These are phyloP conservation scores for Rhizopus delemar DNA, from an alignment of 371 early-diverging fungal species.

Conservation along the genomic window DNA sequence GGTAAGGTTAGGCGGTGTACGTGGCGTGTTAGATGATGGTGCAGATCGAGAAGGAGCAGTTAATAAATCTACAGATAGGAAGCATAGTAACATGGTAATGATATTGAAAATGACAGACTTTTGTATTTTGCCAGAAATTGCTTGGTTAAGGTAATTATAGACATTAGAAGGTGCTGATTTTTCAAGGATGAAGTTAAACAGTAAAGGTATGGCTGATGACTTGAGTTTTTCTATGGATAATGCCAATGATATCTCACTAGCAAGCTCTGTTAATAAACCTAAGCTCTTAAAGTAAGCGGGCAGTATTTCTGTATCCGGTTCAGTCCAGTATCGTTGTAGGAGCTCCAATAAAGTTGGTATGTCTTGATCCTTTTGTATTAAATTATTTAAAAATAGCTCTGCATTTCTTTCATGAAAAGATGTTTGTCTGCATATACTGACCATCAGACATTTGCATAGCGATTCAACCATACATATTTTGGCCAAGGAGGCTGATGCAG, in stretches of 20 bases:
- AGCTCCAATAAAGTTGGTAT: conserved; percentile 31
- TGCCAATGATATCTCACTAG: conserved; percentile 31
- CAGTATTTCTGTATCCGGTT: conserved; percentile 16
- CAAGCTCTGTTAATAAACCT: conserved; percentile 37
- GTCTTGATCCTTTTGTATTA: conserved; percentile 16
- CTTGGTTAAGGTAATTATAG: conserved; percentile 8
- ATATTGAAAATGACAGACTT: conserved; percentile 21
- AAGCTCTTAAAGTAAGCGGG: conserved; percentile 31
- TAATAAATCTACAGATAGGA: conserved; percentile 21
- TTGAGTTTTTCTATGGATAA: conserved; percentile 25
- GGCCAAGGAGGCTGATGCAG: conserved; percentile 20
- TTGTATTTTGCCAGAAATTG: conserved; percentile 16
- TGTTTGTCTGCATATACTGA: conserved; percentile 15
- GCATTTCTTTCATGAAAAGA: neutral
- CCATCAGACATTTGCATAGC: conserved; percentile 31
- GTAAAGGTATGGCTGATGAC: conserved; percentile 17
- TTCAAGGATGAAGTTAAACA: conserved; percentile 27
- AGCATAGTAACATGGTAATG: conserved; percentile 26
- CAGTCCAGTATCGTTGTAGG: conserved; percentile 40
- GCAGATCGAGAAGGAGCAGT: conserved; percentile 4
- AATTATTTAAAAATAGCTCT: neutral
- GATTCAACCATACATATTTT: conserved; percentile 38
- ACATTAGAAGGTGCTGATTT: conserved; percentile 29
- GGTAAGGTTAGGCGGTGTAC: conserved; percentile 25
- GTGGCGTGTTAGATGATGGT: neutral